These are phyloP conservation scores for Antarctomyces pellizariae DNA, from an alignment of 495 filamentous ascomycete species.

Conservation along the genomic window DNA sequence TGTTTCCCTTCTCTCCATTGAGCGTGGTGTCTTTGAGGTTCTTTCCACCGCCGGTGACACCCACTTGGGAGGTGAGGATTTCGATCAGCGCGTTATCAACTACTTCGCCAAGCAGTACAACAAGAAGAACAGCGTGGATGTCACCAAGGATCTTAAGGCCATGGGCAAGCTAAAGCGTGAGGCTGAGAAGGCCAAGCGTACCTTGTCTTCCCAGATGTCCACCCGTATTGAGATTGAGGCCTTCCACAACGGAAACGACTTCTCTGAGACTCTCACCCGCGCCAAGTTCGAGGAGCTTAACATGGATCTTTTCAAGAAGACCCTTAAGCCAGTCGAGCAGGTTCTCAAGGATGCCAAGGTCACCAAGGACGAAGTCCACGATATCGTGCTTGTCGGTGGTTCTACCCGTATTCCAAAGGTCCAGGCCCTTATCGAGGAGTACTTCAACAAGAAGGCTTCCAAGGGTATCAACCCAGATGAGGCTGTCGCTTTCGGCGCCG, in stretches of 20 bases:
- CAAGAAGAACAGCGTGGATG: slow-evolving; percentile 87
- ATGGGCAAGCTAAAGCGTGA: slow-evolving; percentile 99
- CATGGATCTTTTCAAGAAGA: slow-evolving; percentile 96
- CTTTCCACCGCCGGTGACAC: slow-evolving; percentile 96
- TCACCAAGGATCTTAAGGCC: slow-evolving; percentile 87
- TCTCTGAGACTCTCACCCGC: slow-evolving; percentile 92
- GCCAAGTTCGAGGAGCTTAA: slow-evolving; percentile 99
- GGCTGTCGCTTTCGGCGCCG: slow-evolving; percentile 90
- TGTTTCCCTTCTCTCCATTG: slow-evolving; percentile 94
- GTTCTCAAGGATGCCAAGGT: slow-evolving; percentile 82
- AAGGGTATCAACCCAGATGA: slow-evolving; percentile 99
- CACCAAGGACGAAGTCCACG: slow-evolving; percentile 65
- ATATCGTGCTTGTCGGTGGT: slow-evolving; percentile 80
- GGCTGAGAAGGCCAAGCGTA: slow-evolving; percentile 99
- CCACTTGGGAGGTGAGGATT: slow-evolving; percentile 98
- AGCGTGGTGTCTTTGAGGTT: slow-evolving; percentile 95
- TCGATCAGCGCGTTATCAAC: slow-evolving; percentile 95
- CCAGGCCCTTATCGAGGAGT: slow-evolving; percentile 83
- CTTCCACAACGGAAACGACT: slow-evolving; percentile 92
- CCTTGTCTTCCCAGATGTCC: slow-evolving; percentile 94
- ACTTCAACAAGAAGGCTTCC: slow-evolving; percentile 89
- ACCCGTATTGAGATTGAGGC: slow-evolving; percentile 96
- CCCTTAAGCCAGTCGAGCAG: slow-evolving; percentile 96
- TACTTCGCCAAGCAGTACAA: slow-evolving; percentile 97
- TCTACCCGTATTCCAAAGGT: slow-evolving; percentile 97